Conservation (phyloP, 768 basidiomycete species). For the Naganishia antarctica region DNA sequence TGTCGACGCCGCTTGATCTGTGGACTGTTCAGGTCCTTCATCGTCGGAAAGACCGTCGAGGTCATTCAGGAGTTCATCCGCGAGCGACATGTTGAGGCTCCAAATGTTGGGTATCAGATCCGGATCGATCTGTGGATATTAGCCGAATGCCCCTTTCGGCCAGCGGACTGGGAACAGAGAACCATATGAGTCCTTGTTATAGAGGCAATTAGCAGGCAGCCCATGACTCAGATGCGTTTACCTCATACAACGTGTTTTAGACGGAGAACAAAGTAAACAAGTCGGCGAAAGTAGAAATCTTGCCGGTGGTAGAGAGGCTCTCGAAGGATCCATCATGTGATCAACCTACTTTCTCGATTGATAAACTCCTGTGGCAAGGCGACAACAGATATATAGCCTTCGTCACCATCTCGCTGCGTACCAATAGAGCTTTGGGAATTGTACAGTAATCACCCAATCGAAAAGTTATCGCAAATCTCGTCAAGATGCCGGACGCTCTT, state of each 20-base stretch:
- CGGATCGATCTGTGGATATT: neutral
- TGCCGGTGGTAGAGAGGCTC: neutral
- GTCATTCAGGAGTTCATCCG: conserved; percentile 87
- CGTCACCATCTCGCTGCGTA: no score
- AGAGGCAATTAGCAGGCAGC: no score
- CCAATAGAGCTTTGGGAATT: no score
- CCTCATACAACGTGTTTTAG: neutral
- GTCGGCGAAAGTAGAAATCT: neutral
- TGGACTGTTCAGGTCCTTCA: conserved; percentile 30
- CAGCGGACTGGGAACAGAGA: no score
- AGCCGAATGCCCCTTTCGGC: no score
- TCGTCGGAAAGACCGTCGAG: conserved; percentile 77
- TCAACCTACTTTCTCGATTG: conserved; percentile 9
- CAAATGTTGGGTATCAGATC: no score
- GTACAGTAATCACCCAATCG: neutral
- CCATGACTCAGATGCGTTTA: neutral
- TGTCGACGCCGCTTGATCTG: conserved; percentile 23
- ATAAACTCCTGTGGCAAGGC: conserved; percentile 1
- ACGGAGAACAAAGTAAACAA: neutral
- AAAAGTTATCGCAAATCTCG: no score
- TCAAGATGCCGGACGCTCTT: conserved; percentile 18
- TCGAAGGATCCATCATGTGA: conserved; percentile 13
- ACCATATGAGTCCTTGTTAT: no score
- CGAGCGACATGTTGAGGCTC: conserved; percentile 57
- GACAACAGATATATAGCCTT: neutral